Evolutionary conservation across 2,329 filamentous ascomycete genomes (phyloP), one percentile per base, ranked within the genome.

Genomic region (Lomentospora prolificans): DNA sequence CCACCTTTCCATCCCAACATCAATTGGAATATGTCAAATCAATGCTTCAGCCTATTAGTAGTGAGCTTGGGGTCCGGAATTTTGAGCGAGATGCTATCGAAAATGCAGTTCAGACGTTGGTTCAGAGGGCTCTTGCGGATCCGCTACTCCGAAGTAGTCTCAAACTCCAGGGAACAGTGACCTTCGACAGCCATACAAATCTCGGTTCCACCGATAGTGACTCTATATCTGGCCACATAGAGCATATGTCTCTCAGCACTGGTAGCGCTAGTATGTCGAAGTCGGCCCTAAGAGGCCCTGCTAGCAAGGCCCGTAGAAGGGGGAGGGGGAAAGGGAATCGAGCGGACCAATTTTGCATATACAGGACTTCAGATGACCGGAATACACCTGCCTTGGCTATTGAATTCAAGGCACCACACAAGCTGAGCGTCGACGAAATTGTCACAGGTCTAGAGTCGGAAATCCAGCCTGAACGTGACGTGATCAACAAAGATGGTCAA

Each of bases 341-440:
- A 55, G 66, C 62, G 50, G 66, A 71, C 56, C 64, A 69, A 33
- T 71, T 69, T 51, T 64, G 61, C 50, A 60, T 64, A 39, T 61
- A 61, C 56, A 50, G 56, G 0, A 55, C 31, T 22, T 57, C 56
- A 0, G 51, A 59, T 6, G 58, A 39, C 19, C 36, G 17, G 54
- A 61, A 60, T 24, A 54, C 65, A 4, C 67, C 68, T 1, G 46
- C 53, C 1, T 31, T 66, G 22, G 66, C 66, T 5, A 71, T 71
- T 58, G 63, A 73, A 57, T 71, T 73, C 58, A 71, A 72, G 58
- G 57, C 69, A 28, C 70, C 68, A 24, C 63, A 72, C 56, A 70
- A 72, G 60, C 58, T 73, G 27, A 67, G 58, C 46, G 4, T 4
- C n/a, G 17, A 50, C 46, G 64, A 70, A 56, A 56, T 73, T 5